A percentile compares a stretch with the other conserved stretches of the same genome.
These are phyloP conservation scores for Russula earlei DNA, from an alignment of 768 basidiomycete species.

Conservation along the genomic window DNA sequence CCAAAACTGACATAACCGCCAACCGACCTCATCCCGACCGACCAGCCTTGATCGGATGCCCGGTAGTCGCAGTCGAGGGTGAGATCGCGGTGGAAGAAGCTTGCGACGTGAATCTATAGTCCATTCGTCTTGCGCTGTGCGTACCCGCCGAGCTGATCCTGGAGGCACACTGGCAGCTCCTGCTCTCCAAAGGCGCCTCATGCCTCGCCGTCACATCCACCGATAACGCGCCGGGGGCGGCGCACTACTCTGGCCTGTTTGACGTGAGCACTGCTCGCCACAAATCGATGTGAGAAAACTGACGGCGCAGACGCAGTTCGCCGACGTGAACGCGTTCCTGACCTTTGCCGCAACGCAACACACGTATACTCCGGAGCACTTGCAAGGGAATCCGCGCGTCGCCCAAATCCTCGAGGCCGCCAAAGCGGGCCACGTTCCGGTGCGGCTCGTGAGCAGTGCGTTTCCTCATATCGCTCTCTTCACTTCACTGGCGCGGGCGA, in stretches of 20 bases:
- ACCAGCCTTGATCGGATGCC: constrained; percentile 63
- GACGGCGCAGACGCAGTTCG: too few species aligned
- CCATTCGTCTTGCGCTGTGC: background rate
- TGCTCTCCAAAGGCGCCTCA: constrained; percentile 50
- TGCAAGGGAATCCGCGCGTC: constrained; percentile 48
- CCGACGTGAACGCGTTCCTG: constrained; percentile 83
- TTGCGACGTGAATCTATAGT: constrained; percentile 49
- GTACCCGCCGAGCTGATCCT: constrained; percentile 3
- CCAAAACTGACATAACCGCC: background rate
- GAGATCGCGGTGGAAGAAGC: constrained; percentile 74
- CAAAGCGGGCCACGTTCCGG: constrained; percentile 61
- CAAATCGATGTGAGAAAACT: too few species aligned
- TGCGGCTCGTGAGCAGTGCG: constrained; percentile 71
- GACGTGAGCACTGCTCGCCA: constrained; percentile 47
- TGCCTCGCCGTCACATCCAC: constrained; percentile 54
- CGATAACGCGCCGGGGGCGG: constrained; percentile 13
- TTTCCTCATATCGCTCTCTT: constrained; percentile 17
- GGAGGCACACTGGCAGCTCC: constrained; percentile 32
- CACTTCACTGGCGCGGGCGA: background rate
- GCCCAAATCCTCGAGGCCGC: constrained; percentile 68
- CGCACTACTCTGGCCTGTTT: constrained; percentile 49
- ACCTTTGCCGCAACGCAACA: constrained; percentile 75
- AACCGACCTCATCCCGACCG: background rate
- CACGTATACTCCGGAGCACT: constrained; percentile 50
- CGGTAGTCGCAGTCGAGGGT: constrained; percentile 56